Evolutionary conservation across 2,329 filamentous ascomycete genomes (phyloP), one percentile per base, ranked within the genome.

Genomic region (Calonectria pseudoturangicola): DNA sequence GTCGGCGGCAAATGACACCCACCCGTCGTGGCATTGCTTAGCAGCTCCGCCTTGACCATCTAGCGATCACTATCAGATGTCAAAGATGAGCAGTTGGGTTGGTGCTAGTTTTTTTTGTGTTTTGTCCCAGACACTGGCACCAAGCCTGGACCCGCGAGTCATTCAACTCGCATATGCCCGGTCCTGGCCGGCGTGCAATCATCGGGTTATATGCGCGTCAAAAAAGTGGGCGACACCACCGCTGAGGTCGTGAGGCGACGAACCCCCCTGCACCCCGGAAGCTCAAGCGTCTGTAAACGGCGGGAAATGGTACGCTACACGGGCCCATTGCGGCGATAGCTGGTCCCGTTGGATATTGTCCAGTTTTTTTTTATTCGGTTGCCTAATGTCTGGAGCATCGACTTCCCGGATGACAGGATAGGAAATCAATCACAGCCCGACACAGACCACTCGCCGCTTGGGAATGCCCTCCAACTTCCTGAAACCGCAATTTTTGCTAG

Each of bases 391-490:
- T 48, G 16, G 21, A 25, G 51, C 47, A 39, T 41, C 30, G 36
- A 48, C 30, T 21, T 33, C 45, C 56, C 30, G 47, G 41, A 36
- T 18, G 48, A 27, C 45, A 21, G 25, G 28, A 41, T 21, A 48
- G 63, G 63, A 41, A 66, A 51, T 48, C 25, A 25, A 13, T 51
- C 21, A 2, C 16, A 18, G 45, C 70, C 25, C 18, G 30, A 41
- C 36, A 68, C 56, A 51, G 43, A 25, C 68, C 47, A 30, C 28
- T 16, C 47, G 58, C 33, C 73, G 73, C 73, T 75, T 75, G 62
- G 50, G 65, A 63, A 75, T 75, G 66, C 72, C 72, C 16, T 72
- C 45, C 47, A 12, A 2, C 8, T n/a, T 64, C 68, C 69, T 56
- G 47, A 72, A 74, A 73, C 64, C 71, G 73, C 48, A 74, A 63